These are phyloP conservation scores for Jaltomata sinuosa DNA, from an alignment of 257 asterid genomes.

Conservation along the genomic window DNA sequence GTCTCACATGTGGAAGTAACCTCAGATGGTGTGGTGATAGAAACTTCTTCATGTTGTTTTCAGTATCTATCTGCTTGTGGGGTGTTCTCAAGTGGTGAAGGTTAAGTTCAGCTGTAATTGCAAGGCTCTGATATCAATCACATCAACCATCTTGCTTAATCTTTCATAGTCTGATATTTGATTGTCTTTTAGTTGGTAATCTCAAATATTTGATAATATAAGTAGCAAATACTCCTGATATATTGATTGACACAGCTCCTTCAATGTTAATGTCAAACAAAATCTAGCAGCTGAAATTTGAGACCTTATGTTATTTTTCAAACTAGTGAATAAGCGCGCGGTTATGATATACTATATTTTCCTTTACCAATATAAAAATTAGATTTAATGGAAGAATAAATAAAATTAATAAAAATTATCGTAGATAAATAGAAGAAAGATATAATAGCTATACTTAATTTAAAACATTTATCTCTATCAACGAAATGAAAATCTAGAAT, in stretches of 20 bases:
- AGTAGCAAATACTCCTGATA: neutral
- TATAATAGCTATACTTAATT: too few species aligned
- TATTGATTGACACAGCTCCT: neutral
- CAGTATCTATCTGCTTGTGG: neutral
- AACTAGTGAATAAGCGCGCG: too few species aligned
- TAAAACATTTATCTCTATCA: too few species aligned
- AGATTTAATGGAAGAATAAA: too few species aligned
- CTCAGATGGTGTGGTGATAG: neutral
- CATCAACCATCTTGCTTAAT: neutral
- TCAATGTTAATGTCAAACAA: neutral
- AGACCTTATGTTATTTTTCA: neutral
- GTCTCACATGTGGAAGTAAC: neutral
- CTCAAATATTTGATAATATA: neutral
- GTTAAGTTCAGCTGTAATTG: neutral
- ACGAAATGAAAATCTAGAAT: too few species aligned
- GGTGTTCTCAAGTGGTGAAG: neutral
- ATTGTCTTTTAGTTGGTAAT: neutral
- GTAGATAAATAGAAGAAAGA: too few species aligned
- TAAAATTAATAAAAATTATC: too few species aligned
- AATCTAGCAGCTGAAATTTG: neutral
- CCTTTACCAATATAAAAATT: too few species aligned
- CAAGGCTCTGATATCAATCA: neutral
- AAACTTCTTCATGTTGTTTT: neutral
- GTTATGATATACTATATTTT: too few species aligned
- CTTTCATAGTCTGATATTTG: neutral